phyloP scores from a whole-genome alignment of 495 filamentous ascomycete genomes.

The Penicillium argentinense region DNA sequence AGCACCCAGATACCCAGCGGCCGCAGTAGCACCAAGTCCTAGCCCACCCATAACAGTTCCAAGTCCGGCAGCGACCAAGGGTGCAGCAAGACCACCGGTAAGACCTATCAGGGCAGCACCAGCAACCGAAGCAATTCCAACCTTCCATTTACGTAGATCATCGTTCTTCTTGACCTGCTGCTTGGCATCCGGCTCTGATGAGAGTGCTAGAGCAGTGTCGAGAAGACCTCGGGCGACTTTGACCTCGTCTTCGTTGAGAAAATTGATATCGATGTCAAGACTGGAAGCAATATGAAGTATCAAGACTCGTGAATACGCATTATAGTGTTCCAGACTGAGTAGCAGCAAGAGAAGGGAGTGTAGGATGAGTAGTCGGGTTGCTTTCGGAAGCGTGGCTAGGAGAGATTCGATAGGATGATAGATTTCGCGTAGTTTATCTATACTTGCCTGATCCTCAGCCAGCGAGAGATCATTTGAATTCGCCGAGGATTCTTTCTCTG shows the following conservation, averaged over 20 bases:
- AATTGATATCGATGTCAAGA: constrained; percentile 60
- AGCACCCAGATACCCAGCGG: constrained; percentile 75
- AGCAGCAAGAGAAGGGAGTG: constrained; percentile 69
- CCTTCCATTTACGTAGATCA: constrained; percentile 70
- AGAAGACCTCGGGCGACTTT: constrained; percentile 73
- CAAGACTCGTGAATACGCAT: constrained; percentile 70
- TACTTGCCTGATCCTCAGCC: constrained; percentile 25
- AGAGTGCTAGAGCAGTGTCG: constrained; percentile 68
- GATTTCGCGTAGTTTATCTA: constrained; percentile 37
- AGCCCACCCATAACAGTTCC: constrained; percentile 79
- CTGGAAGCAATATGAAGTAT: constrained; percentile 70
- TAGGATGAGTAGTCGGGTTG: constrained; percentile 48
- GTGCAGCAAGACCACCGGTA: constrained; percentile 78
- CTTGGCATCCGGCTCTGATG: constrained; percentile 63
- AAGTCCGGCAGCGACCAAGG: constrained; percentile 78
- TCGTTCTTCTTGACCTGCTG: constrained; percentile 68
- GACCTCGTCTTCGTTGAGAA: constrained; percentile 70
- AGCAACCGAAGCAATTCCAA: constrained; percentile 77
- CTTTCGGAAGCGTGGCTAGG: constrained; percentile 39
- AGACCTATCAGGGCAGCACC: constrained; percentile 77
- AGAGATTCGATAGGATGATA: constrained; percentile 48
- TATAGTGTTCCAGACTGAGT: constrained; percentile 80
- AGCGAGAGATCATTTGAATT: constrained; percentile 23
- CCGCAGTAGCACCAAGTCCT: constrained; percentile 75
- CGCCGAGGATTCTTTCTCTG: constrained; percentile 9